Evolutionary conservation across 129 eudicot species (phyloP).

Genomic region (Pulicaria dysenterica): DNA sequence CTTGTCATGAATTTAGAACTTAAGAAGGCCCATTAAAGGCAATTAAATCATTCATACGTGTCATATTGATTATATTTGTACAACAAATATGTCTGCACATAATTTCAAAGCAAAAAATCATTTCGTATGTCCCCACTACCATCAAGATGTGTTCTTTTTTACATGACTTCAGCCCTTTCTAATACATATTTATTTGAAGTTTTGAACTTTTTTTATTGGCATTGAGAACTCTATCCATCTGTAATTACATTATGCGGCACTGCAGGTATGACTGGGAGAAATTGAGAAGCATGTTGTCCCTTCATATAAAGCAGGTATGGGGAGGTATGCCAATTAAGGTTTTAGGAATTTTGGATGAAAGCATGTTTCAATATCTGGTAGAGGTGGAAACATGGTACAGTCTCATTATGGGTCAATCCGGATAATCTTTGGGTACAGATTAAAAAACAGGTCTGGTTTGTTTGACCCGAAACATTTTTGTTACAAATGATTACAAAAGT

Average conservation of each 20-base stretch:
- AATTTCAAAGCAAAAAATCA: background rate
- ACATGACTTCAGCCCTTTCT: conserved; percentile 3
- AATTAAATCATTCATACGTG: background rate
- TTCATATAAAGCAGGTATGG: conserved; percentile 87
- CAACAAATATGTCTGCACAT: background rate
- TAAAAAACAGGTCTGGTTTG: background rate
- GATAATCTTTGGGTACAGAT: background rate
- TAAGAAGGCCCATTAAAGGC: too few relatives aligned
- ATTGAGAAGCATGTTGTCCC: conserved; percentile 69
- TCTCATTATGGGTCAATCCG: background rate
- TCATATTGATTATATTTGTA: background rate
- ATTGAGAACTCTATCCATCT: conserved; percentile 10
- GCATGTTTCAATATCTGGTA: background rate
- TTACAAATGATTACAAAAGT: background rate
- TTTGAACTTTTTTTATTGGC: background rate
- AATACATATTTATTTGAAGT: conserved; percentile 8
- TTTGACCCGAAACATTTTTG: background rate
- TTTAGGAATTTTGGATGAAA: background rate
- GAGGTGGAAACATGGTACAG: conserved; percentile 1
- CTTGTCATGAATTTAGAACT: too few relatives aligned
- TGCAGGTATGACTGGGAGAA: conserved; percentile 86
- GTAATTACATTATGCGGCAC: background rate
- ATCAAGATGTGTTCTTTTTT: background rate
- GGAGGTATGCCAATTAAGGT: conserved; percentile 48
- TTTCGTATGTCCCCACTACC: background rate